phyloP scores from a whole-genome alignment of 768 basidiomycete species.

The Sistotremastrum suecicum region DNA sequence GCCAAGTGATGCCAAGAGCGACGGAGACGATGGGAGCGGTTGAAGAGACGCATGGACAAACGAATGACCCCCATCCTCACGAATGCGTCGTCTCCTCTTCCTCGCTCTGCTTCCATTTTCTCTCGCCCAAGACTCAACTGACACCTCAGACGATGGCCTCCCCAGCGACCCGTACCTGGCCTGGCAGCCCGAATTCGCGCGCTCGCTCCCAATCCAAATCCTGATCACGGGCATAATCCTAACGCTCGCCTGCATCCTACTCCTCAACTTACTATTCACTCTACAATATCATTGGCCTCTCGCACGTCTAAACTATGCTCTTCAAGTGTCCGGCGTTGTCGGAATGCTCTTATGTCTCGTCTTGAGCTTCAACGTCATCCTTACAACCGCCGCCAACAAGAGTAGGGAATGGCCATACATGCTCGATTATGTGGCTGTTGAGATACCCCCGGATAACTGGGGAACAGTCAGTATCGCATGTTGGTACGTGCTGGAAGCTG shows the following conservation, averaged over 20 bases:
- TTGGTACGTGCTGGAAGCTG: constrained; percentile 83
- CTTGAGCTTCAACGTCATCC: constrained; percentile 64
- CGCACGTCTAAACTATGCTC: constrained; percentile 79
- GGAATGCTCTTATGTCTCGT: constrained; percentile 66
- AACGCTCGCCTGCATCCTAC: constrained; percentile 70
- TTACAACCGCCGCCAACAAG: constrained; percentile 41
- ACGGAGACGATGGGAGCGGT: too few relatives aligned
- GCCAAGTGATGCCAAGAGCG: too few relatives aligned
- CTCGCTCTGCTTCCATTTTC: too few relatives aligned
- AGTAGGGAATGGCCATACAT: constrained; percentile 88
- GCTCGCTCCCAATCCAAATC: constrained; percentile 84
- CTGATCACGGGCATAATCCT: constrained; percentile 74
- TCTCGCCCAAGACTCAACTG: not conserved
- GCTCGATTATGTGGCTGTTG: constrained; percentile 80
- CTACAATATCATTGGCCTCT: constrained; percentile 94
- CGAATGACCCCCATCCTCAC: too few relatives aligned
- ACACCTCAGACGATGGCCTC: constrained; percentile 11
- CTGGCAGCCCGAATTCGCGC: constrained; percentile 69
- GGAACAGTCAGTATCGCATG: constrained; percentile 44
- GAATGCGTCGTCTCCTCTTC: too few relatives aligned
- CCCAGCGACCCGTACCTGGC: constrained; percentile 57
- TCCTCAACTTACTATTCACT: constrained; percentile 89
- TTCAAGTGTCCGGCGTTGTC: constrained; percentile 75
- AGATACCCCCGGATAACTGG: constrained; percentile 66
- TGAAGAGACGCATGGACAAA: too few relatives aligned